Conservation (phyloP, 1,284 basidiomycete species). For the Ceratobasidium papillatum region DNA sequence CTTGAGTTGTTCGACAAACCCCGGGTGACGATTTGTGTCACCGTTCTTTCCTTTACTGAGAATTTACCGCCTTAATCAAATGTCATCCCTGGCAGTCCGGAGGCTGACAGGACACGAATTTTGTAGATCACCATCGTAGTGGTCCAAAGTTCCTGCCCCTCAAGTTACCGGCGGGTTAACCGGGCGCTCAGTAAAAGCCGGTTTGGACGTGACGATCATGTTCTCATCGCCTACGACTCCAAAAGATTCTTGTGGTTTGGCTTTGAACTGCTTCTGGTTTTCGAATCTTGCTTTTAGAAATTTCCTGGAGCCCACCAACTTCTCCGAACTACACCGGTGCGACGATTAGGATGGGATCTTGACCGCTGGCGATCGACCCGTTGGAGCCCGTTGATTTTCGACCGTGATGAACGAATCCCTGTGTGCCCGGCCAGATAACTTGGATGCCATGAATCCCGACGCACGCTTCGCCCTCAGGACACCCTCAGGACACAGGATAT, state of each 20-base stretch:
- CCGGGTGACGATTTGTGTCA: neutral
- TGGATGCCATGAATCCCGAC: slow-evolving; percentile 21
- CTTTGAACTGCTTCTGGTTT: neutral
- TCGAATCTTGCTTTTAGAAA: neutral
- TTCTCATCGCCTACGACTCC: slow-evolving; percentile 24
- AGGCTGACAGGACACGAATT: neutral
- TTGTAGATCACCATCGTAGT: neutral
- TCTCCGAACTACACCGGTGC: slow-evolving; percentile 16
- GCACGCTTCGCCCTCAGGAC: slow-evolving; percentile 30
- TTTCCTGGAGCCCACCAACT: neutral
- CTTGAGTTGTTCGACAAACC: neutral
- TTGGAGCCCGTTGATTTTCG: slow-evolving; percentile 1
- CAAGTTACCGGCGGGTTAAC: slow-evolving; percentile 20
- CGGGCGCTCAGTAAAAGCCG: slow-evolving; percentile 22
- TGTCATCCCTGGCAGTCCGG: slow-evolving; percentile 4
- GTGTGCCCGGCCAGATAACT: slow-evolving; percentile 2
- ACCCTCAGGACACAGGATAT: neutral
- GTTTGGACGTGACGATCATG: neutral
- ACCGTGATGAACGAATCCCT: neutral
- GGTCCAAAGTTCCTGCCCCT: neutral
- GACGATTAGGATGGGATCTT: neutral
- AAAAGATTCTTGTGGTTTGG: neutral
- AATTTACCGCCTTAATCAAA: slow-evolving; percentile 30
- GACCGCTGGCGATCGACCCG: slow-evolving; percentile 10
- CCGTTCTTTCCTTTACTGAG: slow-evolving; percentile 17